Conservation (phyloP, 768 basidiomycete genomes). For the Russula ochroleuca region DNA sequence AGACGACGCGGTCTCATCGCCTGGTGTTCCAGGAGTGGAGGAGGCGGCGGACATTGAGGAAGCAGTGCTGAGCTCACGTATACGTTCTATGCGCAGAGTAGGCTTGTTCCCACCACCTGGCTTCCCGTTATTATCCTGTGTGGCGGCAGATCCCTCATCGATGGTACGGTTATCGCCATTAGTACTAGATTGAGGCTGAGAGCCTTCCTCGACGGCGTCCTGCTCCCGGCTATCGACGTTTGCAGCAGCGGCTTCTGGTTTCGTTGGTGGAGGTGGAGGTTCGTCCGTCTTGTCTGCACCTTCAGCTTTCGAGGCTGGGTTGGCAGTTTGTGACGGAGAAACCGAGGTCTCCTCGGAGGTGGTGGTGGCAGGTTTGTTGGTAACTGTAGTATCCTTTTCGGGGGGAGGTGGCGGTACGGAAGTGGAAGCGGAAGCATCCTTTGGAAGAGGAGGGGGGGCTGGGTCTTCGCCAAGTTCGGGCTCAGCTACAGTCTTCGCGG, state of each 20-base stretch:
- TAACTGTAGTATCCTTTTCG: background rate
- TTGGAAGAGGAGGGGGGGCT: background rate
- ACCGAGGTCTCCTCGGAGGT: background rate
- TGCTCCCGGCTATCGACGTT: background rate
- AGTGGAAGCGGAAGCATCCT: background rate
- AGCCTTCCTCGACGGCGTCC: background rate
- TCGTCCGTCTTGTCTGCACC: background rate
- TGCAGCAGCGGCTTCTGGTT: background rate
- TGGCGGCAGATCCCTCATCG: background rate
- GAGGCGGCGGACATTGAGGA: conserved; percentile 8
- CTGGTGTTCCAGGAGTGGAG: conserved; percentile 6
- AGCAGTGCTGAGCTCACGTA: conserved; percentile 13
- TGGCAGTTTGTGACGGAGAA: background rate
- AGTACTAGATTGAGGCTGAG: background rate
- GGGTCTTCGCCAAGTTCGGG: background rate
- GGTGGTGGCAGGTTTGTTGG: background rate
- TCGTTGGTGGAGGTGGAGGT: background rate
- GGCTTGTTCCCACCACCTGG: background rate
- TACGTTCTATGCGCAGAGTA: background rate
- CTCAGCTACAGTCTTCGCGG: background rate
- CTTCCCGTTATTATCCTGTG: background rate
- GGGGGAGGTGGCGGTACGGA: conserved; percentile 10
- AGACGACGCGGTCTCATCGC: conserved; percentile 10
- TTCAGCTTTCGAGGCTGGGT: background rate
- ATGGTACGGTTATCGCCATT: background rate